Base-by-base conservation (phyloP, 1,284 basidiomycete species). In the Pascua guehoae region DNA sequence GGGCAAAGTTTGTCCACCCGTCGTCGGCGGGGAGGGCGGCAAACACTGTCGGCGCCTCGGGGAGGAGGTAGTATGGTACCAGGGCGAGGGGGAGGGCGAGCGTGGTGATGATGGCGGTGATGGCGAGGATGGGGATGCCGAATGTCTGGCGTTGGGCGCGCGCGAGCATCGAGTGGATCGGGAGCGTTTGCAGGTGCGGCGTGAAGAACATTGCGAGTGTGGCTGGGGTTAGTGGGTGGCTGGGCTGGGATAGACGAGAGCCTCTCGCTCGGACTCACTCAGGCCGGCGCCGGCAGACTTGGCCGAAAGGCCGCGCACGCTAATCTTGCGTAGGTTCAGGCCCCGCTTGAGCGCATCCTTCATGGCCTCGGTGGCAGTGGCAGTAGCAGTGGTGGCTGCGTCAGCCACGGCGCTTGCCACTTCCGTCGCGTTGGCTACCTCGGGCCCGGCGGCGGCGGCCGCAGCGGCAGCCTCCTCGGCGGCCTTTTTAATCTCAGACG, bases 31-130 rank as follows among this genome's bases (percentile, higher is more conserved):
- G 73, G 5, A 75, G 56, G 18, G 60, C 58, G 12, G 62, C 61
- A 43, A 76, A 74, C 8, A 73, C 68, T 0, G 65, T 53, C 2
- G 72, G 66, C 2, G 54, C 61, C 12, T 55, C 43, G n/a, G 47
- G 47, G 32, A 77, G 66, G 47, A 78, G 72, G 59, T 77, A 76
- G 64, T 79, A 79, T 8, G 77, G 78, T 2, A 79, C 76, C 11
- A 79, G 66, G 2, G 75, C 69, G 37, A 75, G 63, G 0, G 78
- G 78, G 9, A 79, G 67, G 32, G 67, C 57, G 12, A 79, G 62
- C 17, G 70, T 56, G 14, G 78, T 64, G 47, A 76, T 60, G 41
- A 66, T 54, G 14, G 64, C 49, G 9, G 71, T 66, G 2, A 72
- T 61, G 10, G 67, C 58, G 12, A 79, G 60, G 51, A 67, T 70